A percentile compares a stretch with the other conserved stretches of the same genome.
Evolutionary conservation across 768 basidiomycete species (phyloP).

Genomic region (Tylopilus vinaceipallidus): DNA sequence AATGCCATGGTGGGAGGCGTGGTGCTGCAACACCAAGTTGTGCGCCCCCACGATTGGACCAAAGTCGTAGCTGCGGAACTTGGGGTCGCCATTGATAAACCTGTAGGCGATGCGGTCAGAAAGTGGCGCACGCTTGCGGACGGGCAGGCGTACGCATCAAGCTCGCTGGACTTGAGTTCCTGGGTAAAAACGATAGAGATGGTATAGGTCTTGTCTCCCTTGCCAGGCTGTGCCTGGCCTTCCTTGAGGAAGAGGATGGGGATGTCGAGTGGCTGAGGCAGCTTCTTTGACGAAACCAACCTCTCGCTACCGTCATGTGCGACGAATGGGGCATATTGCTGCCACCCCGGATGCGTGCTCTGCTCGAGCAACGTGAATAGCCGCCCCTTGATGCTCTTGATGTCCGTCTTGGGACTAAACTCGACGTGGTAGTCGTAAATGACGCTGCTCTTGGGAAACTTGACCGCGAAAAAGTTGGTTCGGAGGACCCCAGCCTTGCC

Average conservation of each 20-base stretch:
- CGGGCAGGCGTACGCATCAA: slow-evolving; percentile 29
- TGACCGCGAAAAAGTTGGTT: slow-evolving; percentile 50
- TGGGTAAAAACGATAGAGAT: slow-evolving; percentile 35
- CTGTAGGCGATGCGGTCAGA: slow-evolving; percentile 25
- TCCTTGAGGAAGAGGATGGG: slow-evolving; percentile 39
- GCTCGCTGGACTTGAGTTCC: slow-evolving; percentile 29
- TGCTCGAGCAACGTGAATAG: slow-evolving; percentile 45
- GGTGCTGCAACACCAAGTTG: slow-evolving; percentile 45
- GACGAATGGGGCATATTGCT: slow-evolving; percentile 29
- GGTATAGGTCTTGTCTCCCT: slow-evolving; percentile 35
- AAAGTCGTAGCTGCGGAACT: slow-evolving; percentile 40
- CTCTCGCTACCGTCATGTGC: slow-evolving; percentile 44
- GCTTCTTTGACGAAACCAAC: slow-evolving; percentile 38
- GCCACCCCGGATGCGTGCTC: slow-evolving; percentile 37
- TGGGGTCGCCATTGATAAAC: slow-evolving; percentile 37
- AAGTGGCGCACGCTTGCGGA: no score
- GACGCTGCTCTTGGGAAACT: slow-evolving; percentile 35
- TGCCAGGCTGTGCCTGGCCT: slow-evolving; percentile 33
- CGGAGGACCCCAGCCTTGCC: slow-evolving; percentile 43
- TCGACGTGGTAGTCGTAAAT: slow-evolving; percentile 47
- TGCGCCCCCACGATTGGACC: slow-evolving; percentile 43
- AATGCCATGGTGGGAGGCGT: slow-evolving; percentile 43
- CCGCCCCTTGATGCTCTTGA: slow-evolving; percentile 38
- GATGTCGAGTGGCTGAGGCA: slow-evolving; percentile 38
- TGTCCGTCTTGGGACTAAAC: slow-evolving; percentile 33